Evolutionary conservation across 805 yeast species (phyloP), one percentile per base, ranked within the genome.

Genomic region (Limtongia smithiae): DNA sequence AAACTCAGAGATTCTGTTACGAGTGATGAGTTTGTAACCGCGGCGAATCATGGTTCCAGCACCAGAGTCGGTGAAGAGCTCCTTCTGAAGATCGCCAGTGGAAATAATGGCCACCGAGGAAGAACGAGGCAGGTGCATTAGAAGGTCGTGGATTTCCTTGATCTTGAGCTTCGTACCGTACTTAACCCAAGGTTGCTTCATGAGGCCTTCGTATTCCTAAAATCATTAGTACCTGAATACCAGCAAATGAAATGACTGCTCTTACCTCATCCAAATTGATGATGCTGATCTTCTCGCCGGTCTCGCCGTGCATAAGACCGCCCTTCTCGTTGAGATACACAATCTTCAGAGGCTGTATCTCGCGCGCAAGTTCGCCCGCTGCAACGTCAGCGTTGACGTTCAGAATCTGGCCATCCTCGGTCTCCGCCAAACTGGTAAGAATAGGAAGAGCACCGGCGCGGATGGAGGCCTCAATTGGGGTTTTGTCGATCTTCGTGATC

Each of bases 321-420:
- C 99, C 99, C 71, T 93, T 93, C 70, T 93, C 99, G 70, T 89
- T 90, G 68, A 93, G 74, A 68, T 91, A 93, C 37, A 93, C 98
- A 57, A 93, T 91, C 71, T 93, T 93, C 64, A 93, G 79, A 6
- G 99, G 99, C 71, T 93, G 96, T 61, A 93, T 86, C 44, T 87
- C 96, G 65, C 97, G 79, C 21, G 98, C 97, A 59, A 93, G 77
- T 70, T 93, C 97, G 62, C 97, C 95, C 39, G 99, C 99, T 37
- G 97, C 98, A 44, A 93, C 96, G 66, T 93, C 99, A 6, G 99
- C 99, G 66, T 93, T 93, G 53, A 93, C 97, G 62, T 93, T 93
- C 67, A 93, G 77, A 68, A 93, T 85, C 73, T 93, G 99, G 30
- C 99, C 98, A 2, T 93, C 86, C 15, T 93, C 79, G 17, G 97